Percentiles rank a stretch among this genome's conserved stretches.
These are phyloP conservation scores for Lasiodiplodia sp. DNA, from an alignment of 2,329 filamentous ascomycete species.

Conservation along the genomic window DNA sequence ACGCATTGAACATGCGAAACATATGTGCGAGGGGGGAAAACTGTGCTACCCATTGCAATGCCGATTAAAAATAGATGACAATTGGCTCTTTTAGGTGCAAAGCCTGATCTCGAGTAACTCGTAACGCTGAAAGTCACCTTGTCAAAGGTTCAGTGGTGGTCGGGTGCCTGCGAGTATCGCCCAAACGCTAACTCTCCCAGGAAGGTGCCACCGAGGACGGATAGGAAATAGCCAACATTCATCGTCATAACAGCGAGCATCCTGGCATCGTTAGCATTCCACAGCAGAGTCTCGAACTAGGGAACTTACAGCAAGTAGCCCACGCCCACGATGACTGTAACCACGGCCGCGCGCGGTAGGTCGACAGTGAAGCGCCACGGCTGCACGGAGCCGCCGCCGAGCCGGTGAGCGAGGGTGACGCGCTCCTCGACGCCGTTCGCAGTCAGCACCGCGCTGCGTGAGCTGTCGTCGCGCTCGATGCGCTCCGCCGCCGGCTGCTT, in stretches of 20 bases:
- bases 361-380: constrained; percentile 87
- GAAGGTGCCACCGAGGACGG: constrained; percentile 79
- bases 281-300: not conserved
- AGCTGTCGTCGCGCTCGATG: constrained; percentile 61
- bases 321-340: constrained; percentile 76
- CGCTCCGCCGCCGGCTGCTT: constrained; percentile 66
- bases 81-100: not conserved
- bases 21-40: not conserved
- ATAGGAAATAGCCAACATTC: constrained; percentile 85
- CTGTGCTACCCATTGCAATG: not conserved
- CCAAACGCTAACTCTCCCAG: constrained; percentile 85
- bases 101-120: not conserved
- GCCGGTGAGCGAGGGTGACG: constrained; percentile 74
- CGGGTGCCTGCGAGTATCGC: constrained; percentile 61
- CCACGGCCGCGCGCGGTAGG: constrained; percentile 73
- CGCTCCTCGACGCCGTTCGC: constrained; percentile 83
- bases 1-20: not conserved
- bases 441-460: constrained; percentile 71
- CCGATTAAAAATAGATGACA: no score
- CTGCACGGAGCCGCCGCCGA: constrained; percentile 55
- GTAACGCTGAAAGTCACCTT: constrained; percentile 5
- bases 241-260: constrained; percentile 94
- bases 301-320: constrained; percentile 83
- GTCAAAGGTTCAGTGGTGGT: not conserved
- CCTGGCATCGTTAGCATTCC: constrained; percentile 53